These are phyloP conservation scores for Xylaria longipes DNA, from an alignment of 495 filamentous ascomycete species.

Conservation along the genomic window DNA sequence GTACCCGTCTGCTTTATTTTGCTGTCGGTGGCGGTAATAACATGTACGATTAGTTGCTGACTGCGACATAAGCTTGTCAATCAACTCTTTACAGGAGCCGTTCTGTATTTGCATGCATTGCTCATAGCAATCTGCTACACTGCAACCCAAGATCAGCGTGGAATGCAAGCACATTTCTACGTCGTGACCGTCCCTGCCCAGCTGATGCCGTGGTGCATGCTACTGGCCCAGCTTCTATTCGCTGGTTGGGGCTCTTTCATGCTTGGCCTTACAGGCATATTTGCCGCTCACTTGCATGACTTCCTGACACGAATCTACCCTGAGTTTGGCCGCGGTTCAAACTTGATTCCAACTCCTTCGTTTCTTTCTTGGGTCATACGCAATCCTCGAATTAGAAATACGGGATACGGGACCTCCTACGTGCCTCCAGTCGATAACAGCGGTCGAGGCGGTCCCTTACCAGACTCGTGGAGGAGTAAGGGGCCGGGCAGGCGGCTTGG, in stretches of 20 bases:
- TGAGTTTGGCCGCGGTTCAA: constrained; percentile 78
- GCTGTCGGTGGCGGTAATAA: not conserved
- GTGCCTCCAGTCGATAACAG: constrained; percentile 44
- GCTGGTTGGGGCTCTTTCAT: constrained; percentile 55
- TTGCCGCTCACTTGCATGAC: constrained; percentile 85
- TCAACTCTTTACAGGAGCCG: constrained; percentile 55
- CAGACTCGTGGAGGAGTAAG: constrained; percentile 67
- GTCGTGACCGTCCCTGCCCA: constrained; percentile 78
- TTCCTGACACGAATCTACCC: constrained; percentile 86
- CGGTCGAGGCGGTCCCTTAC: constrained; percentile 51
- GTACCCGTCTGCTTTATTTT: constrained; percentile 17
- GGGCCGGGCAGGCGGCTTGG: constrained; percentile 75
- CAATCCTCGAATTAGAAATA: constrained; percentile 48
- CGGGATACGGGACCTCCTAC: constrained; percentile 66
- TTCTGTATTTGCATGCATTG: constrained; percentile 69
- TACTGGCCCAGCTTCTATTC: constrained; percentile 70
- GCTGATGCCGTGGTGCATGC: constrained; percentile 76
- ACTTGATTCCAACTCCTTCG: constrained; percentile 70
- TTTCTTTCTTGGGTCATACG: constrained; percentile 69
- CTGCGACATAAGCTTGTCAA: constrained; percentile 49
- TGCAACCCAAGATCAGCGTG: constrained; percentile 79
- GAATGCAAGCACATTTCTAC: constrained; percentile 71
- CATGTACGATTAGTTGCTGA: constrained; percentile 33
- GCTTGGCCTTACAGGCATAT: constrained; percentile 68
- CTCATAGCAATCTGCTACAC: constrained; percentile 82